Percentiles rank a stretch among this genome's conserved stretches.
Evolutionary conservation across 139 green algal species (phyloP).

Genomic region (Picochlorum sp.): DNA sequence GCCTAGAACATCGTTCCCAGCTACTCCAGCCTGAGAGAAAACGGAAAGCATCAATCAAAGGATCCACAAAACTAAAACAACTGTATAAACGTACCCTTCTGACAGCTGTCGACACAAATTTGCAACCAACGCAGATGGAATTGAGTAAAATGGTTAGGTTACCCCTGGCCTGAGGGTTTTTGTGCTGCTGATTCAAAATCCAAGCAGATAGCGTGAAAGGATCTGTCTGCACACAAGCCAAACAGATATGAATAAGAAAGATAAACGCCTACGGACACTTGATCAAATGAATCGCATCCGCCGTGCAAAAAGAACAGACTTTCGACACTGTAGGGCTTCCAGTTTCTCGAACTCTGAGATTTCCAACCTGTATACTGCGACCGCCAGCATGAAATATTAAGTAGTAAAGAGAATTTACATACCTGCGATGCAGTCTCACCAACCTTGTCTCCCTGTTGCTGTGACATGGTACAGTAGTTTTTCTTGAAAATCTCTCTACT

Average conservation of each 20-base stretch:
- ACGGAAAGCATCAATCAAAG: neutral
- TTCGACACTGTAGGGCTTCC: no score
- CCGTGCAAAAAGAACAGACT: no score
- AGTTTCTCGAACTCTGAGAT: no score
- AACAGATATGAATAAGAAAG: neutral
- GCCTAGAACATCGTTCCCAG: conserved; percentile 42
- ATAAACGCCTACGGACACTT: no score
- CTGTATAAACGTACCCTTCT: conserved; percentile 17
- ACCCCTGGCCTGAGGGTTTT: conserved; percentile 25
- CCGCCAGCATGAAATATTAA: no score
- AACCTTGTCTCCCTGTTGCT: no score
- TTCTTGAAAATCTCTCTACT: no score
- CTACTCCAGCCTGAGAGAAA: conserved; percentile 34
- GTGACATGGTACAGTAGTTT: no score
- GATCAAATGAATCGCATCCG: no score
- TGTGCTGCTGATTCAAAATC: conserved; percentile 37
- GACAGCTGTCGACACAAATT: conserved; percentile 46
- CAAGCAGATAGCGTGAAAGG: conserved; percentile 31
- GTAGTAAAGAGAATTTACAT: no score
- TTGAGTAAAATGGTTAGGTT: conserved; percentile 49
- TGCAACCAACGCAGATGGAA: conserved; percentile 53
- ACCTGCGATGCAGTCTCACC: no score
- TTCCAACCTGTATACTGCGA: no score
- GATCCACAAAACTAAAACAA: neutral
- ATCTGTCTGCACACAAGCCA: conserved; percentile 21